These are phyloP conservation scores for Ustilago shanxiensis DNA, from an alignment of 1,284 basidiomycete genomes.

Conservation along the genomic window DNA sequence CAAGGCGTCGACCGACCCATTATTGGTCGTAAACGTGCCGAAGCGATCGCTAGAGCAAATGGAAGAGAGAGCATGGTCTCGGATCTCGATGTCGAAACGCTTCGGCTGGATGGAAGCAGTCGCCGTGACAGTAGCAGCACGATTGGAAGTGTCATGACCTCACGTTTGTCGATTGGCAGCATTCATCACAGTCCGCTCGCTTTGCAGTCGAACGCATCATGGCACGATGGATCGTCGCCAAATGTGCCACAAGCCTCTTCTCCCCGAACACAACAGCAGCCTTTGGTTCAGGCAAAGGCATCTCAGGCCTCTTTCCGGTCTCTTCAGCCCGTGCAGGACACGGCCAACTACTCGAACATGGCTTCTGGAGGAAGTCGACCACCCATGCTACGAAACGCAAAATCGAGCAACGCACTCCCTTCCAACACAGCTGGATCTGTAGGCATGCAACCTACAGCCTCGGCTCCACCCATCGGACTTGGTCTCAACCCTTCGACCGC, in stretches of 20 bases:
- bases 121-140: slow-evolving; percentile 60
- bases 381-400: slow-evolving; percentile 34
- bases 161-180: slow-evolving; percentile 49
- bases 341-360: background rate
- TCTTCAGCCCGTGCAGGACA: slow-evolving; percentile 28
- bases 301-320: slow-evolving; percentile 36
- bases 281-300: slow-evolving; percentile 14
- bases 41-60: slow-evolving; percentile 56
- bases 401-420: slow-evolving; percentile 29
- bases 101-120: slow-evolving; percentile 61
- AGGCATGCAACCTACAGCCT: slow-evolving; percentile 33
- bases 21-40: slow-evolving; percentile 51
- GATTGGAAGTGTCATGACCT: slow-evolving; percentile 47
- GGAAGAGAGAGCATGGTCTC: slow-evolving; percentile 63
- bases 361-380: background rate
- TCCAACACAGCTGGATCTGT: slow-evolving; percentile 7
- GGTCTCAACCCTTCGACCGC: background rate
- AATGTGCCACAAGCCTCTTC: background rate
- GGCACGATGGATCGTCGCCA: slow-evolving; percentile 11
- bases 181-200: slow-evolving; percentile 32
- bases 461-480: slow-evolving; percentile 10
- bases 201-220: slow-evolving; percentile 17
- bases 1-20: slow-evolving; percentile 48
- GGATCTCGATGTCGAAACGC: slow-evolving; percentile 65
- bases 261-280: background rate